These are phyloP conservation scores for Ophiorrhiza pumila DNA, from an alignment of 257 asterid genomes.

Conservation along the genomic window DNA sequence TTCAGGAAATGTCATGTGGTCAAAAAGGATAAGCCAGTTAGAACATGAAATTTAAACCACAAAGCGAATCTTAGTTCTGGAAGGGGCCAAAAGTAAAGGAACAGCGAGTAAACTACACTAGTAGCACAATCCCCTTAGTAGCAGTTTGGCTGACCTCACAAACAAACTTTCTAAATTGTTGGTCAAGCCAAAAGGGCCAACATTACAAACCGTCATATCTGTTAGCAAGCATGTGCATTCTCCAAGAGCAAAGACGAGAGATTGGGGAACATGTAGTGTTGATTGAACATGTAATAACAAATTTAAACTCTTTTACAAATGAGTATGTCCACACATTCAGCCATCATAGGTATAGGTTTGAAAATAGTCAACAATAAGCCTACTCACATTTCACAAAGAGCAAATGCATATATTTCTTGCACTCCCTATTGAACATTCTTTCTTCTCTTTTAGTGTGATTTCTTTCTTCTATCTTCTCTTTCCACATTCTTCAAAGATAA, in stretches of 20 bases:
- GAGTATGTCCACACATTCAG: neutral
- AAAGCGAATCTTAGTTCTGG: neutral
- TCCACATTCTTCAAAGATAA: neutral
- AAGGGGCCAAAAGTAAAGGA: neutral
- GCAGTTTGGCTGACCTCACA: neutral
- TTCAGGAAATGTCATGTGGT: neutral
- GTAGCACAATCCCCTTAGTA: neutral
- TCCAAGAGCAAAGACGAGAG: neutral
- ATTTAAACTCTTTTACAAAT: neutral
- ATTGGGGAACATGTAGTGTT: neutral
- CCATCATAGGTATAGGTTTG: neutral
- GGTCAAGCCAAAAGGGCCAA: neutral
- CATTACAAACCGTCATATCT: neutral
- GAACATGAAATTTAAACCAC: neutral
- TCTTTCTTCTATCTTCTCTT: neutral
- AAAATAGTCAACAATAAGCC: neutral
- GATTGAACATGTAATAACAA: neutral
- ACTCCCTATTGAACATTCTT: conserved; percentile 1
- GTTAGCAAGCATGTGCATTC: neutral
- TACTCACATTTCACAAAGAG: neutral
- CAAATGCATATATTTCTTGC: neutral
- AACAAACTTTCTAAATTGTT: neutral
- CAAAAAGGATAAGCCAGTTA: neutral
- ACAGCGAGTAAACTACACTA: neutral
- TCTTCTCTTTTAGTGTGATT: neutral